A percentile compares a stretch with the other conserved stretches of the same genome.
phyloP scores from a whole-genome alignment of 2,329 filamentous ascomycete species.

The Penicillium sp. region DNA sequence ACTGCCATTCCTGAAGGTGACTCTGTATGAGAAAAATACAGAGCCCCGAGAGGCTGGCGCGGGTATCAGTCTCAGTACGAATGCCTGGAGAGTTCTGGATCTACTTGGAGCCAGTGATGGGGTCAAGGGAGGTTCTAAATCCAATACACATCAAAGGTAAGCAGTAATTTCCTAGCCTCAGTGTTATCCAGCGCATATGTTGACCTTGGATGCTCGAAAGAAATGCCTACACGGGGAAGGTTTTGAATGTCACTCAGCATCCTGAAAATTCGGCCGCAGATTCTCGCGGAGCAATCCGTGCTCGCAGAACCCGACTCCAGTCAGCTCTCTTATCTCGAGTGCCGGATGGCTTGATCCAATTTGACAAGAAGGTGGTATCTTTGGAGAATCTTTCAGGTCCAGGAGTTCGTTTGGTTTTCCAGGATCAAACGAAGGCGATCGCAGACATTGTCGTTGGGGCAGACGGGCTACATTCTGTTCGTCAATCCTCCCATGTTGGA shows the following conservation, averaged over 20 bases:
- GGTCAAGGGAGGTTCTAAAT: slow-evolving; percentile 38
- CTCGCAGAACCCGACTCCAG: slow-evolving; percentile 45
- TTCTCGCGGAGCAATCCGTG: slow-evolving; percentile 24
- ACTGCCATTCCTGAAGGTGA: slow-evolving; percentile 43
- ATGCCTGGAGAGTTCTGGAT: slow-evolving; percentile 50
- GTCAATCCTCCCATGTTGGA: background rate
- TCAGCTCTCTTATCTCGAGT: slow-evolving; percentile 50
- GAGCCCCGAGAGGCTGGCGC: slow-evolving; percentile 50
- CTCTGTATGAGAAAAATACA: slow-evolving; percentile 47
- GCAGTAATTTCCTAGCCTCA: background rate
- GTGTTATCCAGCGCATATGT: background rate
- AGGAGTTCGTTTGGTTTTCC: slow-evolving; percentile 46
- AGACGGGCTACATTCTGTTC: slow-evolving; percentile 53
- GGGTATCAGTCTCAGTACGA: slow-evolving; percentile 48
- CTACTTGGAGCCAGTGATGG: slow-evolving; percentile 45
- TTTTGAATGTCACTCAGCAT: slow-evolving; percentile 25
- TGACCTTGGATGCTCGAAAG: background rate
- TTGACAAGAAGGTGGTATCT: slow-evolving; percentile 45
- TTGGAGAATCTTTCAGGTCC: slow-evolving; percentile 39
- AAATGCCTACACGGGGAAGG: slow-evolving; percentile 15
- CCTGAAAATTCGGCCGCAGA: slow-evolving; percentile 12
- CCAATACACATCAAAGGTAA: slow-evolving; percentile 20
- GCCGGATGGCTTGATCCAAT: slow-evolving; percentile 43
- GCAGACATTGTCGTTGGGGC: slow-evolving; percentile 53
- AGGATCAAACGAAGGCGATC: slow-evolving; percentile 42